These are phyloP conservation scores for Agrocybe pediades DNA, from an alignment of 768 basidiomycete species.

Conservation along the genomic window DNA sequence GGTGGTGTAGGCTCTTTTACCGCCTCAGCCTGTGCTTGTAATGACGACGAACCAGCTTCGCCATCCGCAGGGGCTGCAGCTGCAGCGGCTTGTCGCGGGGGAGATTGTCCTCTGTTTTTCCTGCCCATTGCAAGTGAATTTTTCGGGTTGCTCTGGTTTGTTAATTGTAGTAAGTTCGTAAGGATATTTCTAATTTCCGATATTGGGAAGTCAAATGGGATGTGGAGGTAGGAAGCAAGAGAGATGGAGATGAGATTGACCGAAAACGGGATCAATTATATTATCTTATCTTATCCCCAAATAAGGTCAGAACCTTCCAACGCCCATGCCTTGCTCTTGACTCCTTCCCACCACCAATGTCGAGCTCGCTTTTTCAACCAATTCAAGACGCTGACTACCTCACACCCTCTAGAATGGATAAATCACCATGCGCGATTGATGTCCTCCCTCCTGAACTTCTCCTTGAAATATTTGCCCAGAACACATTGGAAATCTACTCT, in stretches of 20 bases:
- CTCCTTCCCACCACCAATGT: too few species aligned
- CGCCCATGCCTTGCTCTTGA: too few species aligned
- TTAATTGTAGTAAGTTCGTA: background rate
- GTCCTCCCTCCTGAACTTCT: too few species aligned
- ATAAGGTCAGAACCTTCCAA: too few species aligned
- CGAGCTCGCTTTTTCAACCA: too few species aligned
- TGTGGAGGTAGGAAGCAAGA: background rate
- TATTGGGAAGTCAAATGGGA: background rate
- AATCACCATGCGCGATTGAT: background rate
- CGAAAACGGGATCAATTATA: background rate
- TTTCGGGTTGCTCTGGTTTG: background rate
- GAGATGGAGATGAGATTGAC: background rate
- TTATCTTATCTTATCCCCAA: too few species aligned
- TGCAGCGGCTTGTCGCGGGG: constrained; percentile 28
- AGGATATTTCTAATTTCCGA: background rate
- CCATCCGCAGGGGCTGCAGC: constrained; percentile 25
- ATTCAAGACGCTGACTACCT: background rate
- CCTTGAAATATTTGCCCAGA: too few species aligned
- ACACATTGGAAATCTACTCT: too few species aligned
- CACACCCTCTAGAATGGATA: background rate
- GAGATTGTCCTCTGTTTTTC: constrained; percentile 25
- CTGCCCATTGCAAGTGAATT: constrained; percentile 18
- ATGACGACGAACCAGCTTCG: constrained; percentile 25
- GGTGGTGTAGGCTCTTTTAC: constrained; percentile 54
- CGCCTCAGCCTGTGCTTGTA: constrained; percentile 28